Evolutionary conservation across 257 asterid genomes (phyloP).

Genomic region (Paraleonurus japonicus): DNA sequence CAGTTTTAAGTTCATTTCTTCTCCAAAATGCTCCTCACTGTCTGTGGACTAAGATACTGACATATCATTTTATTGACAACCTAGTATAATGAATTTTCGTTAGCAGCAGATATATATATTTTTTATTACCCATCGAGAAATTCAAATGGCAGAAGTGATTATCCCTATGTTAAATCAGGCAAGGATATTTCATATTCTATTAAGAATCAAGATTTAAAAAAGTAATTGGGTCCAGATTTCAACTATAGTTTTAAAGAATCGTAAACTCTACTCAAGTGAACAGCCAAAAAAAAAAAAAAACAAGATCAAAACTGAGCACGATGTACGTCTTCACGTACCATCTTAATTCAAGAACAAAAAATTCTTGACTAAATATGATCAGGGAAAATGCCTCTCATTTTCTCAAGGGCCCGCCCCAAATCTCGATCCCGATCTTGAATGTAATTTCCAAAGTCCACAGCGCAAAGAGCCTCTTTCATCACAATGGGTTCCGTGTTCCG

Average conservation of each 20-base stretch:
- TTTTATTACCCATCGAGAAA: neutral
- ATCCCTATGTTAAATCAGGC: neutral
- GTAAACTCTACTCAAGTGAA: neutral
- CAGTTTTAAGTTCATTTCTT: conserved; percentile 1
- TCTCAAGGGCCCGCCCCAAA: conserved; percentile 20
- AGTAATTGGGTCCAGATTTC: neutral
- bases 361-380: conserved; percentile 19
- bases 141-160: neutral
- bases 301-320: neutral
- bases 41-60: neutral
- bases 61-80: neutral
- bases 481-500: conserved; percentile 4
- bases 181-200: neutral
- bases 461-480: neutral
- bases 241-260: neutral
- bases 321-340: conserved; percentile 25
- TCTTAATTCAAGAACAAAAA: conserved; percentile 21
- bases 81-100: neutral
- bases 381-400: neutral
- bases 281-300: neutral
- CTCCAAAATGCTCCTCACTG: neutral
- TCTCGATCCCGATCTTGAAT: conserved; percentile 13
- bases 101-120: neutral
- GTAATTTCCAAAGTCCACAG: neutral
- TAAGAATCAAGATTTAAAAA: neutral